phyloP scores from a whole-genome alignment of 2,329 filamentous ascomycete species.

The Pyricularia sp. region DNA sequence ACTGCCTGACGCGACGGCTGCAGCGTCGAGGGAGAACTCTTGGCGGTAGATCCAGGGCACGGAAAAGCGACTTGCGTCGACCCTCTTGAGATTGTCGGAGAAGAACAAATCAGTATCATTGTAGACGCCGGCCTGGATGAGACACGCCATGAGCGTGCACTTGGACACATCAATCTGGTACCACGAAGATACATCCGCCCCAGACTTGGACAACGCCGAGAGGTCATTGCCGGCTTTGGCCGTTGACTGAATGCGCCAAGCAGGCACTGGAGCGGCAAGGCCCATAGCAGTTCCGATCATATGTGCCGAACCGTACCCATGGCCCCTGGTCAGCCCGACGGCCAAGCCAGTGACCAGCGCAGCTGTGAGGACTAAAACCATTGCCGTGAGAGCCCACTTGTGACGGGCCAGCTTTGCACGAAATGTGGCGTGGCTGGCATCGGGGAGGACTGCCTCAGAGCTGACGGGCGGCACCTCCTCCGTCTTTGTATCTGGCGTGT shows the following conservation, averaged over 20 bases:
- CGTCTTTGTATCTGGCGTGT: not conserved
- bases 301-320: constrained; percentile 7
- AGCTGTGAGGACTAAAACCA: not conserved
- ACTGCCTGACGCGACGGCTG: not conserved
- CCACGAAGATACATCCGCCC: constrained; percentile 40
- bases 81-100: constrained; percentile 31
- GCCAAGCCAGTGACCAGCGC: not conserved
- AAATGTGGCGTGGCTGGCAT: not conserved
- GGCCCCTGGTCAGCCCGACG: constrained; percentile 2
- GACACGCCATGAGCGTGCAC: constrained; percentile 47
- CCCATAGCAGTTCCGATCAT: constrained; percentile 14
- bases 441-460: not conserved
- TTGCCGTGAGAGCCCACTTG: constrained; percentile 2
- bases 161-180: constrained; percentile 33
- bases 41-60: constrained; percentile 51
- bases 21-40: constrained; percentile 33
- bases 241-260: constrained; percentile 41
- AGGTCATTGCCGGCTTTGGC: constrained; percentile 25
- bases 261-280: constrained; percentile 23
- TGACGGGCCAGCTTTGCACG: not conserved
- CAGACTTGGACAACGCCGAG: constrained; percentile 27
- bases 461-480: not conserved
- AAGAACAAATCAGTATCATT: constrained; percentile 45
- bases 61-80: constrained; percentile 37
- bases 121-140: constrained; percentile 42